phyloP scores from a whole-genome alignment of 139 green algal genomes.

The Picochlorum sp. region DNA sequence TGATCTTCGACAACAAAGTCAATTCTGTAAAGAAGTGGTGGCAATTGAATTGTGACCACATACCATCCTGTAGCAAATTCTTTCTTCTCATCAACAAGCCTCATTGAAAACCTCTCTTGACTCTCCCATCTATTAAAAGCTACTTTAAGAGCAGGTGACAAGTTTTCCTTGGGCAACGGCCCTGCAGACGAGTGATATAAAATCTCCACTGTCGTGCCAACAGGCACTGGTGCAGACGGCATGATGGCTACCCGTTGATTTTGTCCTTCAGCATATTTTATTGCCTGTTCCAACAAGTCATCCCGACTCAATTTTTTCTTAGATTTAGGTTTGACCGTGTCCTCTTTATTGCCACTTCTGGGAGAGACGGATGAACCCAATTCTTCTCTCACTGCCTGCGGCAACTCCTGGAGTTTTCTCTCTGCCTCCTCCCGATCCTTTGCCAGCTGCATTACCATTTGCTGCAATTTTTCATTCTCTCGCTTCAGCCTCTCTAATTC shows the following conservation, averaged over 20 bases:
- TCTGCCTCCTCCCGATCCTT: conserved; percentile 44
- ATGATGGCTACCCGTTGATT: conserved; percentile 23
- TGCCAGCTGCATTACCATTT: conserved; percentile 54
- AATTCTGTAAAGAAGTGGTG: conserved; percentile 47
- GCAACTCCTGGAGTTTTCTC: conserved; percentile 13
- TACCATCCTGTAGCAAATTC: conserved; percentile 25
- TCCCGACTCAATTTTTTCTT: not conserved
- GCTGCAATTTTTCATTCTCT: conserved; percentile 62
- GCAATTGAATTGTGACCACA: conserved; percentile 16
- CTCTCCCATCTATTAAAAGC: conserved; percentile 75
- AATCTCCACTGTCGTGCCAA: conserved; percentile 24
- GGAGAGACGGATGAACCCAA: not conserved
- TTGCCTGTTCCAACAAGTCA: conserved; percentile 17
- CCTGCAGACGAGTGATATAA: conserved; percentile 60
- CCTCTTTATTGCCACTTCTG: not conserved
- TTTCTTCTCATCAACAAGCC: conserved; percentile 10
- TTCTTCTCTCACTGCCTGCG: conserved; percentile 8
- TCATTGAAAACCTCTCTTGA: conserved; percentile 42
- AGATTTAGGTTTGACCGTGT: not conserved
- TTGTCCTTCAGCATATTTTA: conserved; percentile 2
- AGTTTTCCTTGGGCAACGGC: conserved; percentile 24
- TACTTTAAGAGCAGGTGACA: conserved; percentile 47
- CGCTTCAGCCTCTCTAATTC: conserved; percentile 38
- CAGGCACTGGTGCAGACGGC: conserved; percentile 14
- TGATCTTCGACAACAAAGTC: conserved; percentile 71